phyloP scores from a whole-genome alignment of 257 asterid genomes.

The Thymus mandschuricus region DNA sequence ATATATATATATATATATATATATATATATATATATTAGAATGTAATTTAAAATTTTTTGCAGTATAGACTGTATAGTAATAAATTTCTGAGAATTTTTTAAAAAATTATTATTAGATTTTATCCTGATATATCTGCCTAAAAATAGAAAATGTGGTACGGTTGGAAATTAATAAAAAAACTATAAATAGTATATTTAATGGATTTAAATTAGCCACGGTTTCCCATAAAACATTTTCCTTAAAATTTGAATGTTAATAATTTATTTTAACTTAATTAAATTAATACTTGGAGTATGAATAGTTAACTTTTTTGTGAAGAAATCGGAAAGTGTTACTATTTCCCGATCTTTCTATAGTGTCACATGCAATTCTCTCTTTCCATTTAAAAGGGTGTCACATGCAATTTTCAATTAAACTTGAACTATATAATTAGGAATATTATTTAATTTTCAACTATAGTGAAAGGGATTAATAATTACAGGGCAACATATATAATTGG shows the following conservation, averaged over 20 bases:
- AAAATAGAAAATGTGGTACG: neutral
- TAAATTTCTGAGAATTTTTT: too few species aligned
- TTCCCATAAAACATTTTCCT: neutral
- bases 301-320: neutral
- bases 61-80: too few species aligned
- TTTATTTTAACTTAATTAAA: neutral
- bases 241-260: too few species aligned
- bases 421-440: too few species aligned
- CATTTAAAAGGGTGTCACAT: too few species aligned
- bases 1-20: too few species aligned
- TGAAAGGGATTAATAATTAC: neutral
- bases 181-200: constrained; percentile 25
- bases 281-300: neutral
- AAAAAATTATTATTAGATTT: neutral
- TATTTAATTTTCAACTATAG: neutral
- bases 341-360: too few species aligned
- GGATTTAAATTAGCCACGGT: neutral
- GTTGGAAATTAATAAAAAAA: neutral
- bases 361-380: neutral
- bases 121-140: neutral
- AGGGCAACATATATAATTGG: neutral
- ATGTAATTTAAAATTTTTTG: too few species aligned
- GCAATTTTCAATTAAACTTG: too few species aligned
- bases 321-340: neutral
- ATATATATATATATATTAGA: too few species aligned